Conservation (phyloP, 1,139 yeast genomes). For the Hyphopichia pseudoburtonii region DNA sequence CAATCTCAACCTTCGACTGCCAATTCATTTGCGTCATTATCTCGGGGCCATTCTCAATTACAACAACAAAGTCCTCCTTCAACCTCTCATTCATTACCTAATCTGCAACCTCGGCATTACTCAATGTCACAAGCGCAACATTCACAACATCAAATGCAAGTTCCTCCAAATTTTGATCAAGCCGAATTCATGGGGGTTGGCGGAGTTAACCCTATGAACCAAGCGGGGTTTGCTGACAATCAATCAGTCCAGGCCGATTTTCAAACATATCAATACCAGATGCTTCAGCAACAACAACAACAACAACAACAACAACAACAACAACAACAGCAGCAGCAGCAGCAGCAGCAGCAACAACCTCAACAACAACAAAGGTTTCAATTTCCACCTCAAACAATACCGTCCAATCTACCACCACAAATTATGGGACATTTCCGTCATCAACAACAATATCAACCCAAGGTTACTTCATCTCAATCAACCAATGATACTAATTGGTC, state of each 20-base stretch:
- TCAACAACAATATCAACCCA: slow-evolving; percentile 20
- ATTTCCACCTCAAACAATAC: slow-evolving; percentile 7
- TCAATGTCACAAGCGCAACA: slow-evolving; percentile 6
- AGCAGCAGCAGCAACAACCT: slow-evolving; percentile 10
- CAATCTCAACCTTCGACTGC: too few species aligned
- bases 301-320: slow-evolving; percentile 27
- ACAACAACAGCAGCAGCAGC: slow-evolving; percentile 17
- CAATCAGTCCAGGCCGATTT: slow-evolving; percentile 24
- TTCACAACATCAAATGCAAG: slow-evolving; percentile 11
- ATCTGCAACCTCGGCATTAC: slow-evolving; percentile 8
- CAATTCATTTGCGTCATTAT: slow-evolving; percentile 14
- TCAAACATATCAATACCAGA: slow-evolving; percentile 30
- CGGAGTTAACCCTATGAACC: slow-evolving; percentile 12
- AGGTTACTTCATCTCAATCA: slow-evolving; percentile 40
- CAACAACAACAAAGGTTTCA: slow-evolving; percentile 10
- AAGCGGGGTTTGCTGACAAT: slow-evolving; percentile 15
- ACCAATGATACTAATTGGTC: slow-evolving; percentile 51
- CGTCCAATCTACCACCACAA: slow-evolving; percentile 11
- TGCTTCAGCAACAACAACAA: slow-evolving; percentile 17
- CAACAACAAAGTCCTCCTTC: slow-evolving; percentile 20
- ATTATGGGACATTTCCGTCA: slow-evolving; percentile 31
- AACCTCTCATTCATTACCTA: slow-evolving; percentile 1
- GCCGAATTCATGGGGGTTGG: slow-evolving; percentile 23
- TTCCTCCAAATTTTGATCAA: slow-evolving; percentile 27
- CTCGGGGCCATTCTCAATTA: slow-evolving; percentile 21